These are phyloP conservation scores for Arachnomyces sp. DNA, from an alignment of 2,329 filamentous ascomycete species.

Conservation along the genomic window DNA sequence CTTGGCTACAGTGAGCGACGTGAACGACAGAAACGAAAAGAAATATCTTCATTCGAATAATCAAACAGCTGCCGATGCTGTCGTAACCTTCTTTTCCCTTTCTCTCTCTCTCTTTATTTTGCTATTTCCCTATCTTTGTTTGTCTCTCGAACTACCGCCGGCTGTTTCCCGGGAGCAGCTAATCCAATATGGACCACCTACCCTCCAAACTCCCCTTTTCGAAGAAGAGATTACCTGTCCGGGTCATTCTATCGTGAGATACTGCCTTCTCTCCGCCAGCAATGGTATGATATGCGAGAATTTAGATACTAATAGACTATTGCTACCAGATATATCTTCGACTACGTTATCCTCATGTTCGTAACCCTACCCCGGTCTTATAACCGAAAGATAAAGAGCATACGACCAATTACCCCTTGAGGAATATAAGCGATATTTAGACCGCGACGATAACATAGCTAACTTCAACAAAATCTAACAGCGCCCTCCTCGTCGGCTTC, in stretches of 20 bases:
- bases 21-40: too few species aligned
- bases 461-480: conserved; percentile 21
- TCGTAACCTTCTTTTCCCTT: too few species aligned
- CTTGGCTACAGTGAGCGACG: too few species aligned
- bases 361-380: neutral
- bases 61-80: too few species aligned
- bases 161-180: neutral
- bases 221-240: conserved; percentile 44
- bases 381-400: conserved; percentile 3
- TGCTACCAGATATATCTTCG: conserved; percentile 44
- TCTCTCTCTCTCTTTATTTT: neutral
- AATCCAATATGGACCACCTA: conserved; percentile 21
- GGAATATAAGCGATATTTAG: neutral
- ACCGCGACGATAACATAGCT: conserved; percentile 6
- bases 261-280: too few species aligned
- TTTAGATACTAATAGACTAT: neutral
- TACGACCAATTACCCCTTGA: conserved; percentile 5
- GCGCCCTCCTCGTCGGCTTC: conserved; percentile 46
- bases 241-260: conserved; percentile 46
- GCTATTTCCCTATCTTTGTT: neutral
- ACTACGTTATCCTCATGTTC: conserved; percentile 52
- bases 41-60: too few species aligned
- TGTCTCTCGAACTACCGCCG: too few species aligned
- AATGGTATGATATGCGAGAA: conserved; percentile 9
- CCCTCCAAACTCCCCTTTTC: conserved; percentile 45